Conservation (phyloP, 2,329 filamentous ascomycete genomes). For the Chaetomiaceae sp. region DNA sequence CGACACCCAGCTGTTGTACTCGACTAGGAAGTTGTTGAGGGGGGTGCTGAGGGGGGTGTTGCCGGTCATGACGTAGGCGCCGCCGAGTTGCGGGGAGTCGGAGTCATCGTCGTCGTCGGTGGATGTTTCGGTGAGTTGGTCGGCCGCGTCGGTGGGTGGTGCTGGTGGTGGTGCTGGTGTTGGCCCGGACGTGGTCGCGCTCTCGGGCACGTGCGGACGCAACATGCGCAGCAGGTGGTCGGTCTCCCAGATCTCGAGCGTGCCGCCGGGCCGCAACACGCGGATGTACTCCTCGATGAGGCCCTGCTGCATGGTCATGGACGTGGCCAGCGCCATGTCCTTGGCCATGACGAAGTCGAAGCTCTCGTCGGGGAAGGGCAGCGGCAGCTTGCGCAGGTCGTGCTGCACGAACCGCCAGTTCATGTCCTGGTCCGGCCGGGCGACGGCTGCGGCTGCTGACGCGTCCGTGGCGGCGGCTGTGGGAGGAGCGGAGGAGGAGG, state of each 20-base stretch:
- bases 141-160: neutral
- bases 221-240: conserved; percentile 81
- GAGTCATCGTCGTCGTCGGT: conserved; percentile 27
- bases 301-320: conserved; percentile 50
- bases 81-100: conserved; percentile 59
- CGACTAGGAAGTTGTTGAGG: conserved; percentile 72
- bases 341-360: conserved; percentile 90
- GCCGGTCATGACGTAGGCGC: conserved; percentile 74
- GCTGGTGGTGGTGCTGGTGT: neutral
- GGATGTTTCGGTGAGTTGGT: too few species aligned
- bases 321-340: conserved; percentile 64
- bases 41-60: conserved; percentile 77
- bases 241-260: conserved; percentile 82
- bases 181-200: conserved; percentile 23
- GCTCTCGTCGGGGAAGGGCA: conserved; percentile 71
- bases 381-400: conserved; percentile 67
- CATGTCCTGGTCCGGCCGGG: conserved; percentile 58
- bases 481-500: too few species aligned
- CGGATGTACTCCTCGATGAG: conserved; percentile 69
- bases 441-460: too few species aligned
- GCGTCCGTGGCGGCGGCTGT: too few species aligned
- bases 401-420: conserved; percentile 87
- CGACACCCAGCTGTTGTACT: conserved; percentile 78
- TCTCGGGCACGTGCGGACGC: conserved; percentile 64
- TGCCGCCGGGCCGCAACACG: conserved; percentile 69